Conservation (phyloP, 2,329 filamentous ascomycete species). For the Pleoardoris graminearum region DNA sequence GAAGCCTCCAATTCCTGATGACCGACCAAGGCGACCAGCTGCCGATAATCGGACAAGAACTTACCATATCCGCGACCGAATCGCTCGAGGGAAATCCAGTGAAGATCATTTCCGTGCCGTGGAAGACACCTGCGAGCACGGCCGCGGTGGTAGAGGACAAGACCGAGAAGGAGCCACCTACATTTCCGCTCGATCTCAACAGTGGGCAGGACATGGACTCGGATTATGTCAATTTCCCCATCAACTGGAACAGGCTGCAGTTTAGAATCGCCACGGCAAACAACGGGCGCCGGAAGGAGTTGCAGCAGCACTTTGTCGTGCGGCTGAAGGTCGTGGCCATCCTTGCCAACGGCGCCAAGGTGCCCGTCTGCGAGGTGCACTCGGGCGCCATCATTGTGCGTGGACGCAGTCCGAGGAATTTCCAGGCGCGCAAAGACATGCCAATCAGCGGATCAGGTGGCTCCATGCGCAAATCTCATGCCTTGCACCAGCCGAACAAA, state of each 20-base stretch:
- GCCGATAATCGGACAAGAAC: conserved; percentile 79
- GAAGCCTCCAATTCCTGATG: conserved; percentile 76
- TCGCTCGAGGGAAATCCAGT: conserved; percentile 91
- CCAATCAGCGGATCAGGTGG: conserved; percentile 79
- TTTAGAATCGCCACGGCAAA: conserved; percentile 96
- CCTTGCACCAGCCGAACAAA: conserved; percentile 40
- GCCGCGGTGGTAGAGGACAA: conserved; percentile 68
- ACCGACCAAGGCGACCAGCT: conserved; percentile 84
- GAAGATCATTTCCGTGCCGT: conserved; percentile 93
- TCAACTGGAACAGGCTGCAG: conserved; percentile 91
- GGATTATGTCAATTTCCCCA: conserved; percentile 87
- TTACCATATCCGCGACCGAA: conserved; percentile 89
- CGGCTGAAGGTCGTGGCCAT: conserved; percentile 85
- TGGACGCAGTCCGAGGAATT: conserved; percentile 90
- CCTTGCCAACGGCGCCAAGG: conserved; percentile 78
- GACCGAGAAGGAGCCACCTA: conserved; percentile 81
- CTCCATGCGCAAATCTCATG: conserved; percentile 67
- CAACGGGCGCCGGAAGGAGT: conserved; percentile 89
- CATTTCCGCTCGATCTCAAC: conserved; percentile 72
- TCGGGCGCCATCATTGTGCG: conserved; percentile 93
- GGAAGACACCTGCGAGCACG: conserved; percentile 91
- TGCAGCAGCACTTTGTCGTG: conserved; percentile 94
- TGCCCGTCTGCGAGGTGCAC: conserved; percentile 78
- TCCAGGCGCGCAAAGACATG: conserved; percentile 90
- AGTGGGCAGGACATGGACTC: conserved; percentile 71